A percentile compares a stretch with the other conserved stretches of the same genome.
Evolutionary conservation across 2,329 filamentous ascomycete genomes (phyloP).

Genomic region (Aspergillus novofumigatus): DNA sequence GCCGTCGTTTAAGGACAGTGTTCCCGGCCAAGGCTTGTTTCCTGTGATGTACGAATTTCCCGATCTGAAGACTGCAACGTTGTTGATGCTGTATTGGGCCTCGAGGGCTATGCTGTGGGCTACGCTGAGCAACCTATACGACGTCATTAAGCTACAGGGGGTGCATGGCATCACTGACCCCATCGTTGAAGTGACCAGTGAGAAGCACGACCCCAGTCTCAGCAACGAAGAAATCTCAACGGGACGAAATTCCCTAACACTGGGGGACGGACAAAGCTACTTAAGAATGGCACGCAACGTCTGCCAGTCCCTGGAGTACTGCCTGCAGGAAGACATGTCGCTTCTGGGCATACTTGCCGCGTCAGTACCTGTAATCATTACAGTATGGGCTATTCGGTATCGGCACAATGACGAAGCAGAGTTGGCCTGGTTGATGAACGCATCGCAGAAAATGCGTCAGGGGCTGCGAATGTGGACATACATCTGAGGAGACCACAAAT

Average conservation of each 20-base stretch:
- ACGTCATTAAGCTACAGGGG: constrained; percentile 10
- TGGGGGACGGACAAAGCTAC: constrained; percentile 23
- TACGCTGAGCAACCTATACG: constrained; percentile 29
- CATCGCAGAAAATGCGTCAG: neutral
- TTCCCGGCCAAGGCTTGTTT: constrained; percentile 18
- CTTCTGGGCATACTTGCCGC: constrained; percentile 4
- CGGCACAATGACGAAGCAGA: neutral
- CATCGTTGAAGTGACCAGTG: neutral
- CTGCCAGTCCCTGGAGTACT: constrained; percentile 34
- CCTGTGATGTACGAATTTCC: constrained; percentile 29
- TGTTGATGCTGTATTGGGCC: constrained; percentile 32
- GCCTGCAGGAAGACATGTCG: constrained; percentile 20
- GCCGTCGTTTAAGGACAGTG: constrained; percentile 6
- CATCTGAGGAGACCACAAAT: neutral
- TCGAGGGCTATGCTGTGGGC: constrained; percentile 31
- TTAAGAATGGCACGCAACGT: constrained; percentile 27
- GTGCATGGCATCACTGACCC: neutral
- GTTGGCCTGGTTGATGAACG: neutral
- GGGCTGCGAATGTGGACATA: neutral
- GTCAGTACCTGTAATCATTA: neutral
- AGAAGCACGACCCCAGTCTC: neutral
- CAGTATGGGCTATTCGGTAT: neutral
- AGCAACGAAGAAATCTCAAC: neutral
- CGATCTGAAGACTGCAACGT: constrained; percentile 22
- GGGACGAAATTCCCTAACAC: constrained; percentile 17